Base-by-base conservation (phyloP, 257 asterid genomes). In the Solanum acaule region DNA sequence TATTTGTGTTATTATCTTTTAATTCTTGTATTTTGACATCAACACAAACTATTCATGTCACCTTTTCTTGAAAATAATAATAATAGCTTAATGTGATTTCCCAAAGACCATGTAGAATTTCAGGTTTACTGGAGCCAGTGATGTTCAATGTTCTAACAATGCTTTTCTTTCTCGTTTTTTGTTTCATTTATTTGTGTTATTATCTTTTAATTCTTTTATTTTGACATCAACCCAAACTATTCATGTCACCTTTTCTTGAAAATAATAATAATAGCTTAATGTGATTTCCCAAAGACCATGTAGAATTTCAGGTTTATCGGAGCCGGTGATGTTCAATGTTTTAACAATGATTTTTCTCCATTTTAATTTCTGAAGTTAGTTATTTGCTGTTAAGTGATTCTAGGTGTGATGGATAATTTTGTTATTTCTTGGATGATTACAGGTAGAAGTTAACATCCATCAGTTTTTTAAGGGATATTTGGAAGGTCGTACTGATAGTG, bases 371-470 rank as follows among this genome's bases (percentile, higher is more conserved):
- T 18, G 86, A 81, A 49, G 29, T 27, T 25, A 18, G 86, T 81
- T 46, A 29, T 9, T 46, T 81, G 27, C 40, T 81, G 40, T 49
- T 77, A 40, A 40, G 22, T 77, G 83, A 46, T 63, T 81, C 65
- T 46, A 31, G 63, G 27, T 22, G 38, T 46, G 68, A 29, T 81
- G 37, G n/a, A 59, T 71, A 42, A 34, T 72, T 77, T 70, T 56
- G 79, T 65, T 76, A n/a, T 40, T 90, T 87, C 40, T 44, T 49
- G 77, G 82, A 63, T 88, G 90, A 56, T 88, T 86, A 90, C 96
- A 96, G 99, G 98, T 91, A 37, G 94, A 93, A 88, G 88, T 96
- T 86, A 95, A 93, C 91, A 88, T 93, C 71, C 94, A 90, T 91
- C 46, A 93, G 88, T 97, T 95, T 87, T 97, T 97, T 91, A 89